Conservation (phyloP, 1,284 basidiomycete species). For the Cryptococcus sp. region DNA sequence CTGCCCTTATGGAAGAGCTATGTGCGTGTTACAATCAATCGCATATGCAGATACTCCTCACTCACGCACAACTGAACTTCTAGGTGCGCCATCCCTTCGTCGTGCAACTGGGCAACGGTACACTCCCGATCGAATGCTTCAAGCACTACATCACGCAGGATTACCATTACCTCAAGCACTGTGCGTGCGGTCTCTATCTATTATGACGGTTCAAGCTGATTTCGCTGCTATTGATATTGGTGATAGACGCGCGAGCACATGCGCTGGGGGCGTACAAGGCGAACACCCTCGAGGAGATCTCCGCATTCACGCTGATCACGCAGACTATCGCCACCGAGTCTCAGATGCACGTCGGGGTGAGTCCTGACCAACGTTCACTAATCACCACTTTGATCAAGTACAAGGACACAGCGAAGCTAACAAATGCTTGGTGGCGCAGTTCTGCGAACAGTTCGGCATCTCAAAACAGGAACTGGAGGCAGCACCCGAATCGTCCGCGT, state of each 20-base stretch:
- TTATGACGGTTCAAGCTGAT: conserved; percentile 3
- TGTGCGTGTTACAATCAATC: conserved; percentile 49
- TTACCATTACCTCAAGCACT: conserved; percentile 58
- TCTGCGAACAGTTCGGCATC: conserved; percentile 72
- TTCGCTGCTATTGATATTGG: neutral
- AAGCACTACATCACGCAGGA: conserved; percentile 77
- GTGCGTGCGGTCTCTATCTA: conserved; percentile 20
- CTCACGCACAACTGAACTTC: neutral
- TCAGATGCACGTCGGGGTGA: conserved; percentile 64
- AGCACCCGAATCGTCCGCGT: conserved; percentile 67
- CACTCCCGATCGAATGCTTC: conserved; percentile 67
- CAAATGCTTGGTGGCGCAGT: conserved; percentile 41
- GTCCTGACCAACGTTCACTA: no score
- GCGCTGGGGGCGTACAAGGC: conserved; percentile 76
- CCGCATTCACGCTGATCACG: conserved; percentile 67
- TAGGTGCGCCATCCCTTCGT: conserved; percentile 76
- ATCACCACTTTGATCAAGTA: no score
- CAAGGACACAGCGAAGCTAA: conserved; percentile 1
- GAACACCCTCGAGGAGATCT: conserved; percentile 65
- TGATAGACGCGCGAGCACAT: conserved; percentile 56
- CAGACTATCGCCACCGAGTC: conserved; percentile 69
- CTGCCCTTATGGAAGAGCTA: conserved; percentile 69
- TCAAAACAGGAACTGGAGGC: conserved; percentile 62
- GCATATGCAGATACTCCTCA: neutral
- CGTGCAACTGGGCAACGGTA: conserved; percentile 69